Conservation (phyloP, 2,329 filamentous ascomycete species). For the Diaporthe caulivora region DNA sequence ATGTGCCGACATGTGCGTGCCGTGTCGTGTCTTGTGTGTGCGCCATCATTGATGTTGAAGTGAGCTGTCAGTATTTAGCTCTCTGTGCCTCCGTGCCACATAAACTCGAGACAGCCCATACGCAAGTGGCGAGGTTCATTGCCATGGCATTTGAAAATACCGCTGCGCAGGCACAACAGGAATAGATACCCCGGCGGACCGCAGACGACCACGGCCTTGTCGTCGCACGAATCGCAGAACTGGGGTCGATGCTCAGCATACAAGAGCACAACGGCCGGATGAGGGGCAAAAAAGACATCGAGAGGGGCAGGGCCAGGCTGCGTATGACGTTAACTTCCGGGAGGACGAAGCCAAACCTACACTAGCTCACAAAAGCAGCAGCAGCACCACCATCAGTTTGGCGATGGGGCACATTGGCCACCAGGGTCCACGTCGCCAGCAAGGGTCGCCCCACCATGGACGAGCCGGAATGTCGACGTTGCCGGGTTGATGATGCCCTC, state of each 20-base stretch:
- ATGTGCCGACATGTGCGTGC: constrained; percentile 13
- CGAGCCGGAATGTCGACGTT: background rate
- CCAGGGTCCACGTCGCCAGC: background rate
- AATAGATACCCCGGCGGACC: no score
- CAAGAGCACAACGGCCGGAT: background rate
- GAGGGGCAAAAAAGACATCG: background rate
- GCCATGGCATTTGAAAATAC: background rate
- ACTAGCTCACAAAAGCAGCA: background rate
- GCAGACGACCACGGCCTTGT: background rate
- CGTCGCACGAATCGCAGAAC: constrained; percentile 6
- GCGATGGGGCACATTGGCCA: background rate
- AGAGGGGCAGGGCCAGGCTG: background rate
- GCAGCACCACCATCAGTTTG: background rate
- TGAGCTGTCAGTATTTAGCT: constrained; percentile 8
- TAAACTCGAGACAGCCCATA: constrained; percentile 15
- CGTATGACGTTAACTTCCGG: constrained; percentile 18
- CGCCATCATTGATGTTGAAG: no score
- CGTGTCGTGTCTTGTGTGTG: background rate
- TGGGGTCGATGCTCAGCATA: background rate
- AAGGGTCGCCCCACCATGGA: constrained; percentile 18
- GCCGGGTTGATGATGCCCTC: constrained; percentile 1
- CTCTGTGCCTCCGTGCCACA: background rate
- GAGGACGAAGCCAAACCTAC: background rate
- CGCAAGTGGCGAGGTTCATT: background rate
- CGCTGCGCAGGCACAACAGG: background rate